A percentile compares a stretch with the other conserved stretches of the same genome.
phyloP scores from a whole-genome alignment of 352 stramenopile species.

The Pythium graminicola region DNA sequence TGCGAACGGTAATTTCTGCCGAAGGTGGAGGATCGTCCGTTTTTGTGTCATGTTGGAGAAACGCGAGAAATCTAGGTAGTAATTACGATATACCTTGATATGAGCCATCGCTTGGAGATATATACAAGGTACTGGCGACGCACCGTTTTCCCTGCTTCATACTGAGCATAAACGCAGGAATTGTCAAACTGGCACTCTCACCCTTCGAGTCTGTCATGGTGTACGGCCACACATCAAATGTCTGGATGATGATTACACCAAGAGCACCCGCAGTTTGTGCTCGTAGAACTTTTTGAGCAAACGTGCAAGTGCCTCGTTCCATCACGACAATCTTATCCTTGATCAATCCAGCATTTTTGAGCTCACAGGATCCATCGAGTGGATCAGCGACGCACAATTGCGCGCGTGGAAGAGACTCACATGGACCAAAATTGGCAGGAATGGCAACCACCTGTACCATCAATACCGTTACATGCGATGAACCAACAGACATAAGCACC shows the following conservation, averaged over 20 bases:
- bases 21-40: constrained; percentile 13
- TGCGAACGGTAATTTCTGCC: constrained; percentile 52
- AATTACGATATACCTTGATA: neutral
- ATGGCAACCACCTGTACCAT: constrained; percentile 54
- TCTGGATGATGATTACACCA: constrained; percentile 67
- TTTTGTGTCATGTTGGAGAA: constrained; percentile 29
- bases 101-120: no score
- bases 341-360: constrained; percentile 35
- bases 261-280: constrained; percentile 48
- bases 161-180: constrained; percentile 78
- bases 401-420: constrained; percentile 39
- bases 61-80: constrained; percentile 47
- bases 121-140: no score
- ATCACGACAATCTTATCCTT: constrained; percentile 69
- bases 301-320: constrained; percentile 60
- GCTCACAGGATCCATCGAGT: constrained; percentile 42
- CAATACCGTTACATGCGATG: neutral
- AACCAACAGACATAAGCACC: neutral
- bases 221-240: constrained; percentile 70
- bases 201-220: constrained; percentile 77
- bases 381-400: constrained; percentile 47
- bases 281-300: constrained; percentile 64
- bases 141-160: constrained; percentile 60
- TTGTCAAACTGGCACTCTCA: constrained; percentile 47
- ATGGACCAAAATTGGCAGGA: constrained; percentile 72